A percentile compares a stretch with the other conserved stretches of the same genome.
These are phyloP conservation scores for Plantago ovata DNA, from an alignment of 257 asterid genomes.

Conservation along the genomic window DNA sequence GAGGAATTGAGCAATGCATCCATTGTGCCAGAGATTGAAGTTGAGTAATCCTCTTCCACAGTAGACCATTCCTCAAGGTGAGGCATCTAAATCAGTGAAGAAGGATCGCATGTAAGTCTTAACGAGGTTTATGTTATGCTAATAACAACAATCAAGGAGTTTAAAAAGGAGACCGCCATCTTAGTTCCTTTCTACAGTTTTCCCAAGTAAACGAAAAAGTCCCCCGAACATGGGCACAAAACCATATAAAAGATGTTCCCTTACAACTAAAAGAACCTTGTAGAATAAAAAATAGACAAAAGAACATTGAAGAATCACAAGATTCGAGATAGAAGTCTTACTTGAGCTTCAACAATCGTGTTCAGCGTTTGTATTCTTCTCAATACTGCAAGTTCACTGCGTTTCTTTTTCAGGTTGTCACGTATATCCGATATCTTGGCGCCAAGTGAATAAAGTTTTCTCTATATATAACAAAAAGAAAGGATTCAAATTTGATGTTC, in stretches of 20 bases:
- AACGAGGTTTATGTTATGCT: neutral
- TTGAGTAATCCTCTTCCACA: constrained; percentile 54
- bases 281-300: too few relatives aligned
- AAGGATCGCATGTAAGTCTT: neutral
- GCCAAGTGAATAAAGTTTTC: constrained; percentile 48
- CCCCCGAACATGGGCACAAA: too few relatives aligned
- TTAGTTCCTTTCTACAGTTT: too few relatives aligned
- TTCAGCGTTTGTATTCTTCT: constrained; percentile 34
- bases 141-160: neutral
- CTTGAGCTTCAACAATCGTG: constrained; percentile 59
- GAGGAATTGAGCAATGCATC: constrained; percentile 60
- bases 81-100: constrained; percentile 40
- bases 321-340: constrained; percentile 19
- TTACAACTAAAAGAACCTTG: too few relatives aligned
- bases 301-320: too few relatives aligned
- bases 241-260: too few relatives aligned
- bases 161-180: neutral
- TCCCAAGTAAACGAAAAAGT: too few relatives aligned
- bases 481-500: too few relatives aligned
- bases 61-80: constrained; percentile 68
- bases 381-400: constrained; percentile 43
- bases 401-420: constrained; percentile 40
- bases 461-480: constrained; percentile 27
- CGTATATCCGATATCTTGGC: constrained; percentile 47
- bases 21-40: constrained; percentile 42